These are phyloP conservation scores for Clavariopsis aquatica DNA, from an alignment of 495 filamentous ascomycete species.

Conservation along the genomic window DNA sequence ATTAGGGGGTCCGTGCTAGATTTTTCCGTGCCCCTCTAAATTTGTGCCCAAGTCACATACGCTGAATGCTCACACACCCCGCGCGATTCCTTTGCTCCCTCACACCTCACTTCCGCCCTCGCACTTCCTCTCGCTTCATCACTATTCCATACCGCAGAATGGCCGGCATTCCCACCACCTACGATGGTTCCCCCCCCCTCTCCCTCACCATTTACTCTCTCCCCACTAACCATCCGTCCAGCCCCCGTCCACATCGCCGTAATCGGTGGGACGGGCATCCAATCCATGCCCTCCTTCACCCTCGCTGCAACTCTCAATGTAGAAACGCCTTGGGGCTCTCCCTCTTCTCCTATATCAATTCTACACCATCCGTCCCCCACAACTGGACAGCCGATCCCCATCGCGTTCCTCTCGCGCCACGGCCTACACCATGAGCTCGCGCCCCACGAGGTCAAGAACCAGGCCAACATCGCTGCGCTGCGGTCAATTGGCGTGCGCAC, in stretches of 20 bases:
- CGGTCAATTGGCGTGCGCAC: constrained; percentile 84
- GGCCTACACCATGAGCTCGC: constrained; percentile 84
- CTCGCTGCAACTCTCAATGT: constrained; percentile 73
- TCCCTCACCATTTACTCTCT: not conserved
- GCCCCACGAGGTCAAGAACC: constrained; percentile 85
- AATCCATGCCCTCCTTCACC: constrained; percentile 69
- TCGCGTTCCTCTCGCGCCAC: constrained; percentile 94
- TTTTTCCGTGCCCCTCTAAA: not conserved
- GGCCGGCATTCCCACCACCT: constrained; percentile 35
- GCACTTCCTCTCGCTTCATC: constrained; percentile 2
- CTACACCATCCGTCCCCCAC: constrained; percentile 73
- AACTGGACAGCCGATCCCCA: constrained; percentile 59
- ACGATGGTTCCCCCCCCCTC: constrained; percentile 23
- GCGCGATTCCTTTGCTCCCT: not conserved
- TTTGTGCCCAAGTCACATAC: not conserved
- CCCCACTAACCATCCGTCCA: constrained; percentile 40
- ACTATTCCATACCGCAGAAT: constrained; percentile 26
- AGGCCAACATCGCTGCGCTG: constrained; percentile 94
- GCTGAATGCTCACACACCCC: constrained; percentile 5
- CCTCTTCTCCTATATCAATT: constrained; percentile 88
- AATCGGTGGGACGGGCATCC: constrained; percentile 92
- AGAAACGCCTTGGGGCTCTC: constrained; percentile 85
- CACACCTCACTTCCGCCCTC: not conserved
- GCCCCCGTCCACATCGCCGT: constrained; percentile 87
- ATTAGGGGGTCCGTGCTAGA: not conserved